Conservation (phyloP, 2,329 filamentous ascomycete genomes). For the Delphinella strobiligena region DNA sequence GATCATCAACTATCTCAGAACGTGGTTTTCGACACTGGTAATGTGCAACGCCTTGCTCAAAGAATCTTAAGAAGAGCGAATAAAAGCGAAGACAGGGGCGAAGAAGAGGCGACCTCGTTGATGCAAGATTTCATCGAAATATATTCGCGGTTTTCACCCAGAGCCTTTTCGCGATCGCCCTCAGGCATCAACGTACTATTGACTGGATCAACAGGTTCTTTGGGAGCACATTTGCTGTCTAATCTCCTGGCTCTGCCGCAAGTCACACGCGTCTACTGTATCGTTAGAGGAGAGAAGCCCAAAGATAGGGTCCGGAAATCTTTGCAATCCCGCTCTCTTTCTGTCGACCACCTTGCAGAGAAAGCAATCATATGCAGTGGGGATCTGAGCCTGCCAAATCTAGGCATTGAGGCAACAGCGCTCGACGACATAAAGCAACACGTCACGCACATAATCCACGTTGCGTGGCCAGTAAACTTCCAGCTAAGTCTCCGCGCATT, state of each 20-base stretch:
- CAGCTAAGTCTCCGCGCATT: constrained; percentile 40
- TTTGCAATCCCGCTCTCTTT: constrained; percentile 21
- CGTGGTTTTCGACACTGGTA: constrained; percentile 46
- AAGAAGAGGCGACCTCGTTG: constrained; percentile 14
- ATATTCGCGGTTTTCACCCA: constrained; percentile 26
- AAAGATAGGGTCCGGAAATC: constrained; percentile 24
- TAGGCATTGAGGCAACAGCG: constrained; percentile 24
- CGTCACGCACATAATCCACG: constrained; percentile 36
- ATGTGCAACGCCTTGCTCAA: constrained; percentile 33
- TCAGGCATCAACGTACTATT: constrained; percentile 27
- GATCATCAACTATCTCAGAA: constrained; percentile 38
- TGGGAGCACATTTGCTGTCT: constrained; percentile 47
- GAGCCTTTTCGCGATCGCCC: constrained; percentile 11
- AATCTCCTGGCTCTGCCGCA: constrained; percentile 18
- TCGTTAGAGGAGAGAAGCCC: constrained; percentile 33
- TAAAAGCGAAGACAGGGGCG: constrained; percentile 27
- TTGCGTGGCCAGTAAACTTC: constrained; percentile 44
- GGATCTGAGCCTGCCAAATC: constrained; percentile 26
- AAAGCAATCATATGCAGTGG: constrained; percentile 26
- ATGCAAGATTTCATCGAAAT: constrained; percentile 36
- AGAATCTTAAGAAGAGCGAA: constrained; percentile 23
- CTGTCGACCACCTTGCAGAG: constrained; percentile 15
- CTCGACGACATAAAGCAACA: constrained; percentile 19
- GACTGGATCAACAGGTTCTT: constrained; percentile 54
- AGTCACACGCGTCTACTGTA: constrained; percentile 35